Base-by-base conservation (phyloP, 768 basidiomycete genomes). In the Dacryopinax primogenitus region DNA sequence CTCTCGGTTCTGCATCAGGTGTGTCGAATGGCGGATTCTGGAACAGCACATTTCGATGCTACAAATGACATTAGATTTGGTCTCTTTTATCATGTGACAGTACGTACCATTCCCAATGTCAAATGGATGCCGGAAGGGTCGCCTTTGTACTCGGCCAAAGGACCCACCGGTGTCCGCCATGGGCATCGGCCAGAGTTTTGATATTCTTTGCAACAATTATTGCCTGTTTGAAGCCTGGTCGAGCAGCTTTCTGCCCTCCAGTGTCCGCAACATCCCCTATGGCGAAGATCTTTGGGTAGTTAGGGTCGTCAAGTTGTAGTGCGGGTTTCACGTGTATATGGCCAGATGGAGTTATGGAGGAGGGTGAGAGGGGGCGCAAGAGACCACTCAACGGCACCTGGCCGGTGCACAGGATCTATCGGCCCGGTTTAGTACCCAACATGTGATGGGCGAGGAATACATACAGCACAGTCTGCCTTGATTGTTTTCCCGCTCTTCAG, bases 211-310 rank as follows among this genome's bases (percentile, higher is more conserved):
- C 83, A 0, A 84, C 84, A 11, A 84, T 73, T 63, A 79, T 72
- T 71, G 66, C 79, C 77, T 80, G 78, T 32, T 41, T 9, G 39
- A 63, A 62, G 1, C 65, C 69, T 1, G 69, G 66, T 18, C 67
- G n/a, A 1, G 51, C 85, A 13, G 85, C 84, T 28, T 82, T 78
- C 26, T 82, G 79, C 0, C 84, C 85, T 6, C 84, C 84, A 66
- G 83, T 83, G 70, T 86, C 83, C 0, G 84, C 84, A 0, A 81
- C 78, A 63, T 86, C 85, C 3, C 85, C 85, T 6, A 85, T 72
- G 7, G 80, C 84, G 69, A 86, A 87, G 15, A 86, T 78, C 65
- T 67, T 63, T 7, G 67, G 68, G 30, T 65, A 65, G 15, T 65
- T 21, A 6, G 44, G 3, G 63, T 71, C 68, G 23, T 36, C 58